Base-by-base conservation (phyloP, 2,329 filamentous ascomycete species). In the Grosmannia penicillata region DNA sequence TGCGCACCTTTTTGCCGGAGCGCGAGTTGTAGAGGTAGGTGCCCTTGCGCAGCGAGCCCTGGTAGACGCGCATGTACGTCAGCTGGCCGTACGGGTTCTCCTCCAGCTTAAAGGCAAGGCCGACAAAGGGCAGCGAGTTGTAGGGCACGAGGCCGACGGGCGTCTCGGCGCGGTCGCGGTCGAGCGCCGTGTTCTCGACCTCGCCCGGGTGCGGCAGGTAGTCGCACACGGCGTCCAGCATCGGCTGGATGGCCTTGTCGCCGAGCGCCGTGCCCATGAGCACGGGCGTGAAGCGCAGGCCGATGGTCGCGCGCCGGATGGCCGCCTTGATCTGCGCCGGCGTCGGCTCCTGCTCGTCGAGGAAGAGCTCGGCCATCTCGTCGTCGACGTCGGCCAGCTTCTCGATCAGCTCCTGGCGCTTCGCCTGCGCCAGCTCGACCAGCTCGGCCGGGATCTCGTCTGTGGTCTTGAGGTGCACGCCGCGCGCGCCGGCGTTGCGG, bases 81-180 rank as follows among this genome's bases (percentile, higher is more conserved):
- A 98, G 73, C 61, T 98, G 91, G 31, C 91, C 91, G 53, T 93
- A 98, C 58, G 93, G 95, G 63, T 89, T 93, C 63, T 98, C 91
- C 68, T 98, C 91, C 18, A 98, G 76, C 70, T 98, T 98, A 70
- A 98, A 98, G 9, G 91, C 91, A 45, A 98, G 70, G 36, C 91
- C 91, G 40, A 95, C 86, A 53, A 96, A 95, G 0, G 91, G 91
- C 19, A 94, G 68, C 18, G 83, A 81, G 61, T 93, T 91, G 66
- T 96, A 95, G 2, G 89, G 86, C 15, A 95, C 76, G 40, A 98
- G 74, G 56, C 89, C 82, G 43, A 94, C 87, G 3, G 77, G 70
- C 35, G 78, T 73, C 59, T 98, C 91, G 31, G 67, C 67, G 51
- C 82, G 75, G 54, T 78, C 75, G 55, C 78, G 79, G 59, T 98